Evolutionary conservation across 1,284 basidiomycete species (phyloP), one percentile per base, ranked within the genome.

Genomic region (Amanita bisporigera): DNA sequence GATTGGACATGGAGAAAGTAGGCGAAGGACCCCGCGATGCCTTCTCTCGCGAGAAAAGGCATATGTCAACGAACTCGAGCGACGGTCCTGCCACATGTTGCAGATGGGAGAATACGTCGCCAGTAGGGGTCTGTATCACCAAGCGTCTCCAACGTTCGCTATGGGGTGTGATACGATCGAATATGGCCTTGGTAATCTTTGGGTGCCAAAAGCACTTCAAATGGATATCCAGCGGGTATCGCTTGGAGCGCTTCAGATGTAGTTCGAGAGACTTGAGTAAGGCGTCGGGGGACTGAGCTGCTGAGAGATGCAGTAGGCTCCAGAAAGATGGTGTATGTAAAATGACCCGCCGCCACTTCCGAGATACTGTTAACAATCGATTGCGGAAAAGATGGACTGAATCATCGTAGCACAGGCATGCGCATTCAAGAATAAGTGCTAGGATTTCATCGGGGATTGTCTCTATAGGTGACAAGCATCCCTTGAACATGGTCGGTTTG

Each of bases 251-350:
- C 21, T 68, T 63, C 1, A 78, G 69, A 58, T 68, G 70, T 1
- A 57, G 40, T 2, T 75, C 70, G 24, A 78, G 67, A 12, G 49
- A n/a, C 12, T 69, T 66, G 36, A 55, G 29, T 11, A 78, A 58
- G 36, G 69, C 57, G 17, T 66, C 10, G 26, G 61, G 58, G 15
- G 74, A 33, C 47, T 75, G 73, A n/a, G 67, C 61, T 41, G 68
- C 73, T 19, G 74, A 73, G 6, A 76, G 55, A 31, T 71, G 62
- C 33, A 76, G 69, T 19, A 72, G 61, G 54, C 76, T 75, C 76
- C 77, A 78, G 17, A 78, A 54, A 7, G 76, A 74, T n/a, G 75
- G 75, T 1, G 76, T 77, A 19, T 71, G 67, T 4, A 76, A 63
- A 12, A 72, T 61, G 19, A 75, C 55, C 26, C 71, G 41, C 4